Percentiles rank a stretch among this genome's conserved stretches.
These are phyloP conservation scores for Ustilago cynodontis DNA, from an alignment of 1,284 basidiomycete species.

Conservation along the genomic window DNA sequence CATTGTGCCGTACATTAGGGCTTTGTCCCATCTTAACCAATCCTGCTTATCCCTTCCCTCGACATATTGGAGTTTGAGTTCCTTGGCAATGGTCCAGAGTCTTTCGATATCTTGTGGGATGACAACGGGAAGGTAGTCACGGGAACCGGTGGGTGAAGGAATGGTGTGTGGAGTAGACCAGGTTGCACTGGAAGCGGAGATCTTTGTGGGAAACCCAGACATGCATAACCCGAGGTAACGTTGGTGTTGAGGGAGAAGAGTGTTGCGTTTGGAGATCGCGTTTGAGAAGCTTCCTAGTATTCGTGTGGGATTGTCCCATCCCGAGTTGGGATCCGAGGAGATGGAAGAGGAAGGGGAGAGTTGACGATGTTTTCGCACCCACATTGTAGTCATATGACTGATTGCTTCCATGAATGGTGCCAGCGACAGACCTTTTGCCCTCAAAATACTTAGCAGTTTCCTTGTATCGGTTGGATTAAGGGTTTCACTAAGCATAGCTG, in stretches of 20 bases:
- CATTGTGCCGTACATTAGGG: conserved; percentile 37
- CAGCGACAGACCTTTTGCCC: conserved; percentile 20
- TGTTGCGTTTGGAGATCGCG: conserved; percentile 34
- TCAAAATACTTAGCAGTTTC: conserved; percentile 14
- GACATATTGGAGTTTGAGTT: conserved; percentile 19
- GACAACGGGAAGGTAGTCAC: conserved; percentile 14
- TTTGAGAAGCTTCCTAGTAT: conserved; percentile 40
- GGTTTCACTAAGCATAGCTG: conserved; percentile 3
- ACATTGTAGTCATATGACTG: conserved; percentile 31
- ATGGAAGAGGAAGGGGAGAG: neutral
- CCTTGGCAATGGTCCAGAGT: conserved; percentile 6
- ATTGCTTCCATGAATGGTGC: conserved; percentile 43
- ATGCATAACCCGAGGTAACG: conserved; percentile 40
- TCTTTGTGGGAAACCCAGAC: conserved; percentile 33
- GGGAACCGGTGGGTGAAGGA: conserved; percentile 2
- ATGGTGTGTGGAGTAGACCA: conserved; percentile 7
- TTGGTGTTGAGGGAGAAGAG: conserved; percentile 16
- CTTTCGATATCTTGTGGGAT: neutral
- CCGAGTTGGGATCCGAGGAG: neutral
- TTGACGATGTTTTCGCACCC: conserved; percentile 27
- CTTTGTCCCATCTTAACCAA: conserved; percentile 36
- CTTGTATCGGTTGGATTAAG: conserved; percentile 8
- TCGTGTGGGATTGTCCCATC: conserved; percentile 11
- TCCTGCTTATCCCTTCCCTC: conserved; percentile 12
- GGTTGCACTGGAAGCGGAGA: conserved; percentile 10